These are phyloP conservation scores for Rhodotorula sp. DNA, from an alignment of 1,284 basidiomycete species.

Conservation along the genomic window DNA sequence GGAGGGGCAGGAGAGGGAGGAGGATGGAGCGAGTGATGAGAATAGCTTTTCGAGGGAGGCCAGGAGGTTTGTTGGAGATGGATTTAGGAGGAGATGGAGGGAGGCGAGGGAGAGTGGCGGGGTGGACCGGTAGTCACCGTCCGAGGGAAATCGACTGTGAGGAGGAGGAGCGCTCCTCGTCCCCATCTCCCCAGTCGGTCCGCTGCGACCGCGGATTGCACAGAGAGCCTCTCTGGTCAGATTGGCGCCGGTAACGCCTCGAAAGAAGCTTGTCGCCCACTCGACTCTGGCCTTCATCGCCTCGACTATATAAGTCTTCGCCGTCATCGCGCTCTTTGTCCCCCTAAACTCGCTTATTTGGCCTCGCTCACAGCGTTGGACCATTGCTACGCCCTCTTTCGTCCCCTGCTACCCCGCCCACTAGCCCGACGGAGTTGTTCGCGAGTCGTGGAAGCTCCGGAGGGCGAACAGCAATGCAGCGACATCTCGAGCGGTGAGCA, in stretches of 20 bases:
- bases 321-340: neutral
- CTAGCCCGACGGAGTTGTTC: neutral
- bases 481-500: neutral
- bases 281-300: neutral
- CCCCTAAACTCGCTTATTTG: neutral
- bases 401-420: neutral
- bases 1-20: slow-evolving; percentile 18
- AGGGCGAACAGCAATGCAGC: neutral
- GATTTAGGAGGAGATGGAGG: slow-evolving; percentile 26
- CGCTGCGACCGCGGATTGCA: neutral
- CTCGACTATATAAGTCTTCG: neutral
- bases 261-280: neutral
- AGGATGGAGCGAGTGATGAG: slow-evolving; percentile 32
- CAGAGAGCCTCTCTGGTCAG: no score
- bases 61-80: slow-evolving; percentile 21
- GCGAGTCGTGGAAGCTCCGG: neutral
- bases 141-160: neutral
- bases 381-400: neutral
- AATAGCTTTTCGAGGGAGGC: slow-evolving; percentile 28
- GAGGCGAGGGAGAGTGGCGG: slow-evolving; percentile 12
- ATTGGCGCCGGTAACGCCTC: neutral
- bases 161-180: neutral
- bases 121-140: neutral
- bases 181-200: no score
- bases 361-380: neutral